phyloP scores from a whole-genome alignment of 2,329 filamentous ascomycete genomes.

The Phyllosticta ampelicida region DNA sequence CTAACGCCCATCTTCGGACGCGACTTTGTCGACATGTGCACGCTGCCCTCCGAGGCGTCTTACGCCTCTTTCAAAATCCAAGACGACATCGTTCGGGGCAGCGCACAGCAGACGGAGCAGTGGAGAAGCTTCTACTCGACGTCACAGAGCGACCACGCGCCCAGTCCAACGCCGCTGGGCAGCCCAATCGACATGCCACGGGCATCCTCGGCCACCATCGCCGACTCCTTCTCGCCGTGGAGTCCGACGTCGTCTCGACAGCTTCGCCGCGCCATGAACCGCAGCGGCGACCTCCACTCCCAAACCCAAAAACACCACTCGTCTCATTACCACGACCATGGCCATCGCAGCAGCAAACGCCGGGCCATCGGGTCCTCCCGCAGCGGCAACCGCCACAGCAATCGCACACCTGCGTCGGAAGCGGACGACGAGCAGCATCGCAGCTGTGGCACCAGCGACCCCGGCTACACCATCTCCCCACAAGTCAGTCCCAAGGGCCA shows the following conservation, averaged over 20 bases:
- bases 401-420: not conserved
- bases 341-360: not conserved
- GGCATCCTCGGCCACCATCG: not conserved
- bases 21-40: constrained; percentile 64
- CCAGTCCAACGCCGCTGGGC: not conserved
- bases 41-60: constrained; percentile 49
- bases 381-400: not conserved
- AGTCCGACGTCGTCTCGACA: not conserved
- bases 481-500: not conserved
- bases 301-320: not conserved
- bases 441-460: not conserved
- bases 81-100: constrained; percentile 25
- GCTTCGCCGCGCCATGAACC: not conserved
- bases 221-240: not conserved
- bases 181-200: not conserved
- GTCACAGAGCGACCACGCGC: not conserved
- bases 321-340: not conserved
- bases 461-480: not conserved
- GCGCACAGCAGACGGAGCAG: constrained; percentile 27
- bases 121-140: constrained; percentile 18
- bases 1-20: constrained; percentile 85
- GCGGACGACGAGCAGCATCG: not conserved
- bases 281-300: not conserved
- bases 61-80: constrained; percentile 43
- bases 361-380: not conserved